Evolutionary conservation across 192 early-diverging fungal genomes (phyloP).

Genomic region (Coemansia pectinata): DNA sequence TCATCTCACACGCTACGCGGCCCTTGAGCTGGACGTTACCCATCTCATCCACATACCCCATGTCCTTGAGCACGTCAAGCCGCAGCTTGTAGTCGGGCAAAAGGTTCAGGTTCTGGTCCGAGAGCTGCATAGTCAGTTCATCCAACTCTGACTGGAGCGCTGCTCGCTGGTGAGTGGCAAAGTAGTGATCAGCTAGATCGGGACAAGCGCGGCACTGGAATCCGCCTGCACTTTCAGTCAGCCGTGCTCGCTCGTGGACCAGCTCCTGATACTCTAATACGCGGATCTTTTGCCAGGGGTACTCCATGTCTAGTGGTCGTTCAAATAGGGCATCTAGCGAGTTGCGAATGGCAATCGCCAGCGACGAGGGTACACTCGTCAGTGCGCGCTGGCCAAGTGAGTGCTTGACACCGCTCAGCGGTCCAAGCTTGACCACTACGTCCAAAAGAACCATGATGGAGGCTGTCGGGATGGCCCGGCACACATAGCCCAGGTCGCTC

Average conservation of each 20-base stretch:
- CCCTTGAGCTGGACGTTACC: constrained; percentile 94
- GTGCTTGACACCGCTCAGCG: constrained; percentile 5
- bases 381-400: constrained; percentile 13
- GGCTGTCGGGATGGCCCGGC: constrained; percentile 14
- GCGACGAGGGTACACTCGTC: constrained; percentile 35
- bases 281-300: constrained; percentile 83
- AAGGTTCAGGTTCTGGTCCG: constrained; percentile 90
- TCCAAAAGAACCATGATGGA: constrained; percentile 29
- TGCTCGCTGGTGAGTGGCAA: constrained; percentile 58
- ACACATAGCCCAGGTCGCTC: constrained; percentile 12
- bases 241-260: constrained; percentile 58
- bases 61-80: constrained; percentile 76
- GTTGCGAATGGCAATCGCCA: constrained; percentile 36
- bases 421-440: constrained; percentile 22
- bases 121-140: constrained; percentile 74
- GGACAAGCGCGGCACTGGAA: constrained; percentile 51
- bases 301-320: constrained; percentile 57
- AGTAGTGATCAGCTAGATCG: constrained; percentile 54
- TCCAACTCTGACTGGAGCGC: constrained; percentile 70
- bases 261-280: constrained; percentile 86
- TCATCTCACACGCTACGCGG: constrained; percentile 96
- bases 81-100: constrained; percentile 92
- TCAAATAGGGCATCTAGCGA: constrained; percentile 33
- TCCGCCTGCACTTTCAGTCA: constrained; percentile 43
- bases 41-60: constrained; percentile 82